A percentile compares a stretch with the other conserved stretches of the same genome.
phyloP scores from a whole-genome alignment of 2,329 filamentous ascomycete genomes.

The Amesomyces nigricolor region DNA sequence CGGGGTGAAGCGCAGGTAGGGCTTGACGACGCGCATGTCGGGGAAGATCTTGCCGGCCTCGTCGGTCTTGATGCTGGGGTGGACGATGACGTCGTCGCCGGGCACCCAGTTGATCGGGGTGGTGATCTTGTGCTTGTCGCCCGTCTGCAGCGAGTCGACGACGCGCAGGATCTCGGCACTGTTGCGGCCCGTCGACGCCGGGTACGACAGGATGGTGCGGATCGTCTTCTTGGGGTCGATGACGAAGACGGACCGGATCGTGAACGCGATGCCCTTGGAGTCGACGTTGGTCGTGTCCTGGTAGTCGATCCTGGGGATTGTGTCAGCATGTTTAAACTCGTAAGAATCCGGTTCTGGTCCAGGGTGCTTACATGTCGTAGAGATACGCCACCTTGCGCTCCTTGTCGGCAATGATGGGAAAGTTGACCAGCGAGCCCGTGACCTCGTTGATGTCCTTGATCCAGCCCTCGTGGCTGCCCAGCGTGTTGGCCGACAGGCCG shows the following conservation, averaged over 20 bases:
- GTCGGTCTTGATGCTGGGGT: slow-evolving; percentile 73
- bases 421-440: slow-evolving; percentile 61
- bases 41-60: slow-evolving; percentile 87
- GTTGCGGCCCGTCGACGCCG: slow-evolving; percentile 83
- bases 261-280: slow-evolving; percentile 79
- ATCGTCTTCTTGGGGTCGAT: slow-evolving; percentile 94
- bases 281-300: slow-evolving; percentile 78
- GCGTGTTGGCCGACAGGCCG: slow-evolving; percentile 80
- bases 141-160: slow-evolving; percentile 72
- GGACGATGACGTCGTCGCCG: slow-evolving; percentile 89
- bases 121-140: slow-evolving; percentile 81
- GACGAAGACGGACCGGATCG: slow-evolving; percentile 90
- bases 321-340: background rate
- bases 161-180: slow-evolving; percentile 72
- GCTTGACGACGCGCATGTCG: slow-evolving; percentile 62
- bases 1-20: slow-evolving; percentile 68
- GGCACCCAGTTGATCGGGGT: slow-evolving; percentile 88
- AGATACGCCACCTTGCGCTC: slow-evolving; percentile 67
- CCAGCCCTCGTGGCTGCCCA: slow-evolving; percentile 80
- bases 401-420: slow-evolving; percentile 80
- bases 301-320: slow-evolving; percentile 58
- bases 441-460: slow-evolving; percentile 84
- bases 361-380: slow-evolving; percentile 64
- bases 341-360: background rate
- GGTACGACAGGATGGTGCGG: slow-evolving; percentile 87